These are phyloP conservation scores for Peronospora destructor DNA, from an alignment of 352 stramenopile genomes.

Conservation along the genomic window DNA sequence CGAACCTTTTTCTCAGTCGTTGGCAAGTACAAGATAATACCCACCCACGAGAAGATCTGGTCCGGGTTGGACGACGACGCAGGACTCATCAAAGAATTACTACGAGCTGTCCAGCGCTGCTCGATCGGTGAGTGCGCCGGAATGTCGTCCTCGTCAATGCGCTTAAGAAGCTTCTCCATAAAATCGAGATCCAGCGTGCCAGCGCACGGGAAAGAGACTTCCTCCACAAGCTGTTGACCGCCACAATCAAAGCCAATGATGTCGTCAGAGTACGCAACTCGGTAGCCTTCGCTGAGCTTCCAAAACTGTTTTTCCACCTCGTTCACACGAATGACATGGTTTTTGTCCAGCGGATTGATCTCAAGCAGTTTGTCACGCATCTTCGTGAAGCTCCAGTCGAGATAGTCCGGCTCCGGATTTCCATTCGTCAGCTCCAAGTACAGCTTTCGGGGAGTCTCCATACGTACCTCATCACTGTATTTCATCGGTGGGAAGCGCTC, in stretches of 20 bases:
- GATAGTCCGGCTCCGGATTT: conserved; percentile 50
- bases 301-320: conserved; percentile 94
- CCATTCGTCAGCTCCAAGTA: conserved; percentile 65
- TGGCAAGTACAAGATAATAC: conserved; percentile 95
- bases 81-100: conserved; percentile 89
- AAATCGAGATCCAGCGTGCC: conserved; percentile 88
- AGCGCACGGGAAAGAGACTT: conserved; percentile 91
- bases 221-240: conserved; percentile 95
- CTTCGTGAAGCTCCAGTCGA: conserved; percentile 80
- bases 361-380: conserved; percentile 77
- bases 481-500: conserved; percentile 38
- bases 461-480: conserved; percentile 51
- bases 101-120: conserved; percentile 94
- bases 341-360: conserved; percentile 84
- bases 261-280: conserved; percentile 89
- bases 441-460: conserved; percentile 72
- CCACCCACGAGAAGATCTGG: conserved; percentile 93
- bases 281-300: conserved; percentile 88
- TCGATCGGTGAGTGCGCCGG: conserved; percentile 95
- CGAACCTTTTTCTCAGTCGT: conserved; percentile 54
- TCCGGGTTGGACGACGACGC: conserved; percentile 63
- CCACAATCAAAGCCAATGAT: conserved; percentile 99
- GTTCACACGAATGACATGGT: conserved; percentile 93
- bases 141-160: conserved; percentile 90
- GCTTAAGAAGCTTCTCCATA: conserved; percentile 87